Evolutionary conservation across 2,329 filamentous ascomycete genomes (phyloP), one percentile per base, ranked within the genome.

Genomic region (Clonostachys solani): DNA sequence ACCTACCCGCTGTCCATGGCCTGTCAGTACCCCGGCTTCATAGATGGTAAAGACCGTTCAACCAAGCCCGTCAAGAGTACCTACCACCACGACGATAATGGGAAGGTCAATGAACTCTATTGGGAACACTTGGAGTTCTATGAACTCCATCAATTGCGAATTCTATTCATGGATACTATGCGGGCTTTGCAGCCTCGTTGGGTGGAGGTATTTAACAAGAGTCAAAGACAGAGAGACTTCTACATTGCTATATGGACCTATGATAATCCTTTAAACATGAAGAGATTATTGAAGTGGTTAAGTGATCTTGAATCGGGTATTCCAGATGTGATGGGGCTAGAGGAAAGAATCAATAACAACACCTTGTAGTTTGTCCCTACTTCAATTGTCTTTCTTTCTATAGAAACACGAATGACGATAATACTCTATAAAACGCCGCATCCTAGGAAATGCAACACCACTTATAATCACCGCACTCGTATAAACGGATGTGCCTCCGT

Each of bases 401-500:
- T n/a, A 10, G 23, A 29, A 29, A 29, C 9, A 8, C 10, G 10
- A 29, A 29, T 10, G 23, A 29, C 23, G 23, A 29, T 8, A 4
- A 29, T 10, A 29, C 23, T 29, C 23, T 29, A 29, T 10, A 29
- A 29, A 29, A 29, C 23, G 23, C 23, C 23, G 10, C 23, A 9
- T 29, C 8, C n/a, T n/a, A 29, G 23, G 10, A 29, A 29, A 29
- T 10, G 9, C 9, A 8, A 29, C 23, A 9, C 9, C 10, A 4
- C 23, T 3, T 9, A 8, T 29, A 10, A 29, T 47, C 34, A 47
- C n/a, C 42, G 50, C 6, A 58, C 51, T 33, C 64, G 53, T 42
- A 50, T 57, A 23, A 72, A 59, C 1, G 76, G 75, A 54, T 80
- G 76, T 0, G 73, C 75, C 56, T 77, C 76, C 0, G 76, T 78